Evolutionary conservation across 495 filamentous ascomycete genomes (phyloP).

Genomic region (Neurospora africana): DNA sequence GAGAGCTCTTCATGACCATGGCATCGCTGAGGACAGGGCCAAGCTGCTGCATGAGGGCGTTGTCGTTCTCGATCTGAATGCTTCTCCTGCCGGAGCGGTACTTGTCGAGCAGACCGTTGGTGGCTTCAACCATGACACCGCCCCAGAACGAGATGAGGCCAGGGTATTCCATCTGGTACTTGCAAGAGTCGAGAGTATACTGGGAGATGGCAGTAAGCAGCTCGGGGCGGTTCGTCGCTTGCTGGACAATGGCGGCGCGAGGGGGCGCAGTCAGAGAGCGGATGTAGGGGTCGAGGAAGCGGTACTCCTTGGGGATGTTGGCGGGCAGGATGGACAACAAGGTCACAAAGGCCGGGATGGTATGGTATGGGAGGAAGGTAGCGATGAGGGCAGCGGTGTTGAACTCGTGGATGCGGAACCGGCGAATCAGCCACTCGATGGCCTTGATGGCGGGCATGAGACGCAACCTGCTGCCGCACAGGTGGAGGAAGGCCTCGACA

Average conservation of each 20-base stretch:
- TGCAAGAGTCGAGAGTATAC: constrained; percentile 61
- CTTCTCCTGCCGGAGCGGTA: constrained; percentile 57
- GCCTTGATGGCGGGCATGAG: constrained; percentile 81
- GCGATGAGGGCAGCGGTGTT: constrained; percentile 72
- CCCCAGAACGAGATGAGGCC: constrained; percentile 81
- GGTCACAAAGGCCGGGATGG: constrained; percentile 65
- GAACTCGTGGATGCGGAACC: constrained; percentile 83
- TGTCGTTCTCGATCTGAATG: constrained; percentile 60
- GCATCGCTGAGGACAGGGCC: constrained; percentile 67
- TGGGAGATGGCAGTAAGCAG: constrained; percentile 64
- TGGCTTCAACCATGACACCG: constrained; percentile 66
- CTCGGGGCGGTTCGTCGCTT: constrained; percentile 57
- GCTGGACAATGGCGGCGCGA: constrained; percentile 67
- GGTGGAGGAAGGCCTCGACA: constrained; percentile 68
- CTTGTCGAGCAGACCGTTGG: constrained; percentile 67
- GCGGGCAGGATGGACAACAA: constrained; percentile 73
- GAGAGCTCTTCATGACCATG: constrained; percentile 57
- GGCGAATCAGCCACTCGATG: constrained; percentile 85
- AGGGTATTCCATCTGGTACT: constrained; percentile 57
- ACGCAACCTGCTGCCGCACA: constrained; percentile 63
- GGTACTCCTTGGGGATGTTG: constrained; percentile 61
- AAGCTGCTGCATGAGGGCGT: constrained; percentile 64
- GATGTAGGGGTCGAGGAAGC: constrained; percentile 77
- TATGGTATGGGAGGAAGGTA: constrained; percentile 88
- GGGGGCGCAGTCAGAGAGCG: constrained; percentile 62